Percentiles rank a stretch among this genome's conserved stretches.
Evolutionary conservation across 2,329 filamentous ascomycete genomes (phyloP).

Genomic region (Sarocladium brachiariae): DNA sequence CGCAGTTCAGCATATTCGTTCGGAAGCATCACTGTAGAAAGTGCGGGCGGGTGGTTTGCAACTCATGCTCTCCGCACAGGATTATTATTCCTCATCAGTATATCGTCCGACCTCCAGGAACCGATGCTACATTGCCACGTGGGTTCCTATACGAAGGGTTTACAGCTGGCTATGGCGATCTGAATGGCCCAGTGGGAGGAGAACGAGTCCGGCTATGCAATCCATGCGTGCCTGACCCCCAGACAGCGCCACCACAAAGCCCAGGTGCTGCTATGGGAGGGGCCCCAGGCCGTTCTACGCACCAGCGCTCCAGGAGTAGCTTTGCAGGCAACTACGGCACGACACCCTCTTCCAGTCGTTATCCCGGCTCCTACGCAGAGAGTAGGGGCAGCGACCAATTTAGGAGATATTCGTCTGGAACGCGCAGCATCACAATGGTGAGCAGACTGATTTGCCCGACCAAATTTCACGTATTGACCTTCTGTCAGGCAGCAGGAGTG

Average conservation of each 20-base stretch:
- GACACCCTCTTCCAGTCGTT: slow-evolving; percentile 10
- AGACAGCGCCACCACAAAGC: slow-evolving; percentile 47
- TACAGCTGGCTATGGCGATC: slow-evolving; percentile 33
- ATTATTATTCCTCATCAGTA: slow-evolving; percentile 93
- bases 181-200: slow-evolving; percentile 43
- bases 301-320: slow-evolving; percentile 41
- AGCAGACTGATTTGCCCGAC: slow-evolving; percentile 15
- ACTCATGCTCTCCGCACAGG: slow-evolving; percentile 82
- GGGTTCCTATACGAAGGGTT: slow-evolving; percentile 32
- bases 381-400: slow-evolving; percentile 27
- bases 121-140: slow-evolving; percentile 31
- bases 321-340: slow-evolving; percentile 26
- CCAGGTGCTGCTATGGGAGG: slow-evolving; percentile 25
- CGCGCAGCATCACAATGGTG: slow-evolving; percentile 46
- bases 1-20: slow-evolving; percentile 75
- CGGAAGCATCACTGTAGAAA: slow-evolving; percentile 93
- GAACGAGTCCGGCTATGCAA: slow-evolving; percentile 55
- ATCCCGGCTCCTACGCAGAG: slow-evolving; percentile 1
- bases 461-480: background rate
- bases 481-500: slow-evolving; percentile 15
- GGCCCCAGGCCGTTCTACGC: slow-evolving; percentile 28
- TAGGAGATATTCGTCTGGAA: slow-evolving; percentile 24
- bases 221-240: slow-evolving; percentile 56
- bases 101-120: slow-evolving; percentile 70
- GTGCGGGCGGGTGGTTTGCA: slow-evolving; percentile 89